phyloP scores from a whole-genome alignment of 257 asterid genomes.

The Solanum arcanum region DNA sequence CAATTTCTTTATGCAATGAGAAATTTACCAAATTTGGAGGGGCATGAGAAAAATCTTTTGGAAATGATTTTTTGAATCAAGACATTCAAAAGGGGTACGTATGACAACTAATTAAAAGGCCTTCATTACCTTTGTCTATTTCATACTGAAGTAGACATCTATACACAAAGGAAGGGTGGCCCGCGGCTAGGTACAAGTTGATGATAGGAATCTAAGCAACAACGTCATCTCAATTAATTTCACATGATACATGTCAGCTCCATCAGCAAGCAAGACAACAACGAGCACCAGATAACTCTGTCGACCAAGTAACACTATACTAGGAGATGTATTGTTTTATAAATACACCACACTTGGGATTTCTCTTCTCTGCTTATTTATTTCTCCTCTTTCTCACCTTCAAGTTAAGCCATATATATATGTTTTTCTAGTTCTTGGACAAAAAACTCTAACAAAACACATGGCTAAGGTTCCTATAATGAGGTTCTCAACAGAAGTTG shows the following conservation, averaged over 20 bases:
- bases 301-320: slow-evolving; percentile 1
- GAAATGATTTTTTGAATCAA: neutral
- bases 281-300: neutral
- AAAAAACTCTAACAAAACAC: neutral
- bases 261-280: too few relatives aligned
- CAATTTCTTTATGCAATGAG: neutral
- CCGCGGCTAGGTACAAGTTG: neutral
- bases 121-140: neutral
- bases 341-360: neutral
- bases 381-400: neutral
- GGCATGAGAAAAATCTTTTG: neutral
- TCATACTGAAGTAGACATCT: neutral
- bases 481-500: slow-evolving; percentile 43
- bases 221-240: neutral
- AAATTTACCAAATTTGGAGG: neutral
- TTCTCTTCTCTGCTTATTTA: neutral
- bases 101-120: neutral
- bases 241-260: neutral
- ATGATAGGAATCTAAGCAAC: neutral
- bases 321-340: slow-evolving; percentile 9
- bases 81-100: neutral
- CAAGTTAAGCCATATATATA: neutral
- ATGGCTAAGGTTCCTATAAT: slow-evolving; percentile 31
- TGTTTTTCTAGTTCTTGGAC: neutral
- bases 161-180: slow-evolving; percentile 10